Base-by-base conservation (phyloP, 2,329 filamentous ascomycete species). In the Hypoxylon sp. region DNA sequence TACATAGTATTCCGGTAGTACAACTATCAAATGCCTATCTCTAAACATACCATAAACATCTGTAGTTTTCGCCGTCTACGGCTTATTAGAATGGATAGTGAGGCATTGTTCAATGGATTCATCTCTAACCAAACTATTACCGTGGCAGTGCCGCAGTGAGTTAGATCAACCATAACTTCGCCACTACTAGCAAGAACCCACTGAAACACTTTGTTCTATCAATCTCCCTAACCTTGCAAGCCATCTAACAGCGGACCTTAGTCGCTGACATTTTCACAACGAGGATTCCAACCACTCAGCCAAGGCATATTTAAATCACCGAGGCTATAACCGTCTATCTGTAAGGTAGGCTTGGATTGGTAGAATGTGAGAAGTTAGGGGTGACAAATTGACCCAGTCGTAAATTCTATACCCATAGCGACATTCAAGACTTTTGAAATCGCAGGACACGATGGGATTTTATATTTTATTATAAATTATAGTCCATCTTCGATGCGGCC, bases 61-160 rank as follows among this genome's bases (percentile, higher is more conserved):
- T 37, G 14, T 37, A 2, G 3, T 37, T 16, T 37, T 41, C 37
- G 3, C 8, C 3, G 6, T 5, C 30, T 34, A 50, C 43, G 16
- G 27, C 21, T 48, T 16, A 5, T 32, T 9, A 27, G 47, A 32
- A 16, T 52, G 2, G 16, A 21, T 34, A 34, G 14, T 52, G 37
- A 30, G 19, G 37, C 46, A 45, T 52, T 60, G 48, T 50, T 27
- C 29, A 50, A 47, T 16, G 25, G 30, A 25, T 27, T 30, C 11
- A 5, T 34, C 45, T 67, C 71, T 75, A n/a, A 21, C 45, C 14
- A 50, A 19, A 12, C 3, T 19, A 37, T 21, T 45, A 41, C 30
- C 27, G 46, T 52, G 39, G 41, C 34, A 5, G 23, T 56, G 45
- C 60, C 52, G 27, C 23, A 32, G 43, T 57, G 29, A 37, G 25